Evolutionary conservation across 1,284 basidiomycete genomes (phyloP).

Genomic region (Crucibulum cyathiforme): DNA sequence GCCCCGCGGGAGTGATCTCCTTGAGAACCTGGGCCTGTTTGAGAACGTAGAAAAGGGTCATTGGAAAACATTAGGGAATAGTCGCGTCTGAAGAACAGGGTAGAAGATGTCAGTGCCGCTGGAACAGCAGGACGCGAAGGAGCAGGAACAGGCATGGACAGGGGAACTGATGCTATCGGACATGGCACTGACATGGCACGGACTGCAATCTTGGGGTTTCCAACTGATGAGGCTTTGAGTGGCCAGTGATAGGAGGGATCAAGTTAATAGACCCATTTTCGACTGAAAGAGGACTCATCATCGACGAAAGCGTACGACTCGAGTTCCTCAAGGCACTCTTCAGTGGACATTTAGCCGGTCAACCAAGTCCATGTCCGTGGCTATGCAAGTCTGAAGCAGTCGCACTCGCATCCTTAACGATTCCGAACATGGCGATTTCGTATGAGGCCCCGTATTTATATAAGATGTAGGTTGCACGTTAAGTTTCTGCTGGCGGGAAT

Average conservation of each 20-base stretch:
- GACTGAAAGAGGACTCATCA: conserved; percentile 5
- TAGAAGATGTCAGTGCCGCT: not conserved
- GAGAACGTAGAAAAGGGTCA: conserved; percentile 85
- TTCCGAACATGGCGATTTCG: no score
- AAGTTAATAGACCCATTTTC: no score
- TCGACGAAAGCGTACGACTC: conserved; percentile 56
- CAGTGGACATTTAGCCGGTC: conserved; percentile 53
- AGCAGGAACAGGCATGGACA: not conserved
- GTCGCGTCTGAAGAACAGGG: conserved; percentile 65
- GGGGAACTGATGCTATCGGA: not conserved
- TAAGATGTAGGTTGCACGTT: no score
- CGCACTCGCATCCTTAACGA: not conserved
- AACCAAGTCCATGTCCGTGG: conserved; percentile 3
- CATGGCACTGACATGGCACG: not conserved
- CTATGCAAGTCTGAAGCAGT: conserved; percentile 2
- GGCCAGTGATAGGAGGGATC: not conserved
- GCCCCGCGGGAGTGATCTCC: no score
- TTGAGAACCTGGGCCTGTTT: conserved; percentile 51
- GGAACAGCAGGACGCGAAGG: not conserved
- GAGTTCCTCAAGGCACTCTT: conserved; percentile 65
- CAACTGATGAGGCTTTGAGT: not conserved
- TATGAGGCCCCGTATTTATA: no score
- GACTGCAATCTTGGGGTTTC: not conserved
- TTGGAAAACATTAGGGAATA: conserved; percentile 50
- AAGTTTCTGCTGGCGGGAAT: no score